A percentile compares a stretch with the other conserved stretches of the same genome.
phyloP scores from a whole-genome alignment of 2,329 filamentous ascomycete genomes.

The Fusarium robinianum region DNA sequence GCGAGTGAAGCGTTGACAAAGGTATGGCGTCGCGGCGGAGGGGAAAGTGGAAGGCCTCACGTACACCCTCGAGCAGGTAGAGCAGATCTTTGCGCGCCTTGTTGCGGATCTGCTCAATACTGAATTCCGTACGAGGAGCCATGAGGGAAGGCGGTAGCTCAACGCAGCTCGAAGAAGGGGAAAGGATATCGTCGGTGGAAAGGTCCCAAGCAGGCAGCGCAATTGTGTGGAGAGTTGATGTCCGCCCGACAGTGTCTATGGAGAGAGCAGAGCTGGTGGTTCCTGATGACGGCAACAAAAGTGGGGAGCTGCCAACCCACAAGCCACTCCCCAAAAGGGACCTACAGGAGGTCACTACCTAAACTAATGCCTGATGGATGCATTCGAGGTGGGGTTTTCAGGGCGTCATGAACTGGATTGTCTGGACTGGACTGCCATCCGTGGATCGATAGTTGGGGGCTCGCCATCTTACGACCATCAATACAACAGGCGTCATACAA shows the following conservation, averaged over 20 bases:
- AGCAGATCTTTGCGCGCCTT: conserved; percentile 88
- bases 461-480: no score
- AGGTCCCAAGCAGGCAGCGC: conserved; percentile 11
- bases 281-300: conserved; percentile 28
- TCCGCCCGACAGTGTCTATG: no score
- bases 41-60: conserved; percentile 49
- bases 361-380: no score
- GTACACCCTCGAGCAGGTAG: conserved; percentile 90
- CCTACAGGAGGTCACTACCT: no score
- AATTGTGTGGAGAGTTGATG: conserved; percentile 2
- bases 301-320: conserved; percentile 17
- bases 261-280: conserved; percentile 23
- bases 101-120: conserved; percentile 74
- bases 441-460: no score
- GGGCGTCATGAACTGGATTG: no score
- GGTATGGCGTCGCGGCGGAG: conserved; percentile 22
- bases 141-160: conserved; percentile 60
- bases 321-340: background rate
- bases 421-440: no score
- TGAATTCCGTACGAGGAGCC: conserved; percentile 73
- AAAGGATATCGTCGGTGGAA: no score
- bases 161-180: no score
- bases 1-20: conserved; percentile 9
- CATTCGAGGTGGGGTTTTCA: no score
- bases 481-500: no score